Base-by-base conservation (phyloP, 176 grass and related monocot genomes). In the Phyllostachys edulis region DNA sequence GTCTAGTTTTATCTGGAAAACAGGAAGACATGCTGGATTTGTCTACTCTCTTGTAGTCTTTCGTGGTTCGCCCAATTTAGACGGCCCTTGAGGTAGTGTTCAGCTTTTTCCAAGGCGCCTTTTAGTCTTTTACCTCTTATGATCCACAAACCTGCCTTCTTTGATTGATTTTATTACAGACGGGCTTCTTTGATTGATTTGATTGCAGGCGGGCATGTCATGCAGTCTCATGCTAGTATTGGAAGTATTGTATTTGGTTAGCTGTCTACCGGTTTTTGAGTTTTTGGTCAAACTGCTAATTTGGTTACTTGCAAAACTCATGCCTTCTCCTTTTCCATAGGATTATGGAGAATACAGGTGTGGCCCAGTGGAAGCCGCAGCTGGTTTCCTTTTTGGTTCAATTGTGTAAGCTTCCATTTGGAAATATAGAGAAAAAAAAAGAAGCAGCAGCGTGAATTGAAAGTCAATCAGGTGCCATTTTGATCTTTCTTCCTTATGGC, bases 301-400 rank as follows among this genome's bases (percentile, higher is more conserved):
- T 34, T 71, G 34, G 82, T 81, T 82, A 46, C 71, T 14, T 85
- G 77, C 71, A 38, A 71, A 89, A 85, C 83, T 85, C 88, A 90
- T 72, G 78, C 65, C 88, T 86, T 90, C 88, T 81, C 77, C 77
- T 86, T 86, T 77, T 78, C 78, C 88, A 90, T 90, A 90, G 84
- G 88, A 90, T 82, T 90, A 86, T 86, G 83, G 88, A 86, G 88
- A 90, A 86, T 81, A 82, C 88, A 86, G 84, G 78, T 82, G 70
- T 81, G 81, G 79, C 71, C 68, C 67, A 82, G 60, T 93, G 85
- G 74, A 86, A 85, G 88, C 85, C 79, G 62, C 85, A 21, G 70
- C 77, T 69, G 78, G 83, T 64, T 86, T 86, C 83, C 78, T 26
- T 71, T 71, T 82, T 82, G 78, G 45, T 45, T 73, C 63, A 54